These are phyloP conservation scores for Nicotiana noctiflora DNA, from an alignment of 257 asterid genomes.

Conservation along the genomic window DNA sequence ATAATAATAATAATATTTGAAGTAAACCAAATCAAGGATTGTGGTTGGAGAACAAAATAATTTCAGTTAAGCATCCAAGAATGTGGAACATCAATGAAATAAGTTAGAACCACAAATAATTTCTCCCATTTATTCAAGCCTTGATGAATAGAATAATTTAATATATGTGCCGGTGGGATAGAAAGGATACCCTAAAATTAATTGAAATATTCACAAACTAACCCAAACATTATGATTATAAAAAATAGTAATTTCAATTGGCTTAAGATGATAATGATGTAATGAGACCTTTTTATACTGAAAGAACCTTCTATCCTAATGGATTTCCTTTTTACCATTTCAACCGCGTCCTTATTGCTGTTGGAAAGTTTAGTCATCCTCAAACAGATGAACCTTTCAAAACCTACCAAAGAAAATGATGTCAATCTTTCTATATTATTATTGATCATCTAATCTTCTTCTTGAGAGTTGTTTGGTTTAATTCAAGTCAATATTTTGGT, in stretches of 20 bases:
- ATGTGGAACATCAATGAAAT: too few relatives aligned
- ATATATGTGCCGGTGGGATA: too few relatives aligned
- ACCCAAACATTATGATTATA: too few relatives aligned
- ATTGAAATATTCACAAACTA: too few relatives aligned
- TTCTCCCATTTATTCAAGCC: too few relatives aligned
- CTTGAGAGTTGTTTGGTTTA: background rate
- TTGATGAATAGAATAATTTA: too few relatives aligned
- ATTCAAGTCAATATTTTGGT: too few relatives aligned
- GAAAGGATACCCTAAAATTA: too few relatives aligned
- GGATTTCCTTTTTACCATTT: conserved; percentile 23
- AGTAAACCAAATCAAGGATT: conserved; percentile 19
- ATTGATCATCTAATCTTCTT: background rate
- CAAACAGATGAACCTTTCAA: conserved; percentile 33
- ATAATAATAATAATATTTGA: background rate
- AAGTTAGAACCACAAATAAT: too few relatives aligned
- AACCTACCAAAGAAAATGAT: conserved; percentile 50
- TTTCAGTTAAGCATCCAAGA: background rate
- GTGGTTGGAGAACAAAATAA: background rate
- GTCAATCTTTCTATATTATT: background rate
- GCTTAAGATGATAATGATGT: background rate
- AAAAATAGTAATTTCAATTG: background rate
- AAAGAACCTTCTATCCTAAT: background rate
- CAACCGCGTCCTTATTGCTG: conserved; percentile 36
- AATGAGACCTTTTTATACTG: background rate
- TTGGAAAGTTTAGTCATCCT: conserved; percentile 30